Conservation (phyloP, 495 filamentous ascomycete species). For the Talaromyces stipitatus region DNA sequence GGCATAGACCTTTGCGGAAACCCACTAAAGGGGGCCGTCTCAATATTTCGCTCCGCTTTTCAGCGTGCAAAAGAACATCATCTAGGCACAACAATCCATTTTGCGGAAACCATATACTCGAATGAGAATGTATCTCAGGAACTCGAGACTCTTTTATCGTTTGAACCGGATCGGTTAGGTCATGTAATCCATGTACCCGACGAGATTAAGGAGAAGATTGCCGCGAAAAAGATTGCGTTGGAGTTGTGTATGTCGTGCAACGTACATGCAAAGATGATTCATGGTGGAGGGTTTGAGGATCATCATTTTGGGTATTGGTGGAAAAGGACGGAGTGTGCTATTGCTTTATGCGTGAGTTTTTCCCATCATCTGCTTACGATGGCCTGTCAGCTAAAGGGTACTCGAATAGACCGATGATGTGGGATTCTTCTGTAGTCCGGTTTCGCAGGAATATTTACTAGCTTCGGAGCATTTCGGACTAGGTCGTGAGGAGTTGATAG, state of each 20-base stretch:
- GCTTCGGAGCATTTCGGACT: slow-evolving; percentile 65
- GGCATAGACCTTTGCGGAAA: slow-evolving; percentile 79
- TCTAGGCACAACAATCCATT: slow-evolving; percentile 66
- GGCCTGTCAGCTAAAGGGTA: neutral
- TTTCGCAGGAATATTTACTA: slow-evolving; percentile 75
- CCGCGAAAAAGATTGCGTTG: slow-evolving; percentile 46
- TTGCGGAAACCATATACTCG: slow-evolving; percentile 57
- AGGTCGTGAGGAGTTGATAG: slow-evolving; percentile 42
- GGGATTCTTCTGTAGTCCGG: slow-evolving; percentile 67
- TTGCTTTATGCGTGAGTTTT: slow-evolving; percentile 52
- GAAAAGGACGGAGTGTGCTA: slow-evolving; percentile 38
- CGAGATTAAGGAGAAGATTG: slow-evolving; percentile 47
- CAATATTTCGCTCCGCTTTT: slow-evolving; percentile 49
- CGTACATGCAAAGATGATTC: slow-evolving; percentile 66
- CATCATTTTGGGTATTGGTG: slow-evolving; percentile 70
- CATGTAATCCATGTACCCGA: slow-evolving; percentile 72
- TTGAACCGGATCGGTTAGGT: slow-evolving; percentile 62
- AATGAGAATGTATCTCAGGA: slow-evolving; percentile 40
- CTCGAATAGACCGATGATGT: slow-evolving; percentile 71
- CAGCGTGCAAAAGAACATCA: slow-evolving; percentile 41
- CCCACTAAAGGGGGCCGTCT: slow-evolving; percentile 54
- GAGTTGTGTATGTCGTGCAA: slow-evolving; percentile 80
- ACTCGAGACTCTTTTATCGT: slow-evolving; percentile 53
- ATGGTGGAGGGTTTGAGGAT: slow-evolving; percentile 43
- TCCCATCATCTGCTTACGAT: slow-evolving; percentile 8